Evolutionary conservation across 1,139 yeast species (phyloP), one percentile per base, ranked within the genome.

Genomic region (Hyphopichia pseudoburtonii): DNA sequence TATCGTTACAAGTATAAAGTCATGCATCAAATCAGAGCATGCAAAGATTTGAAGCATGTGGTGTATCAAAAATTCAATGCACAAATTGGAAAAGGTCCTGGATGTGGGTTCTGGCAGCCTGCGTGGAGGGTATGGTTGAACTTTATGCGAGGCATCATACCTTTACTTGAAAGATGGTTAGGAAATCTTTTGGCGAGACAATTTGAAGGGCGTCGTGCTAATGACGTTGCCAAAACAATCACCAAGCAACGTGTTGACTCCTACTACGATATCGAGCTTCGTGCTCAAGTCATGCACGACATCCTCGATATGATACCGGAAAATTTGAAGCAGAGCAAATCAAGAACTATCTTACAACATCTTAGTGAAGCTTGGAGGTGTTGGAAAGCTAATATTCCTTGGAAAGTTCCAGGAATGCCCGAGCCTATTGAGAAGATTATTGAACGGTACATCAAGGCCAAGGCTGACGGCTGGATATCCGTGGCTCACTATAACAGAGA

Each of bases 81-180:
- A 25, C 73, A 76, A 28, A 86, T 94, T 28, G 97, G 97, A 1
- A 92, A 92, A 56, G 99, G 99, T 1, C 98, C 98, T 1, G 99
- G 99, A 0, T 87, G 95, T 66, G 99, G 99, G 2, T 87, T 92
- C 59, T 94, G 99, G 99, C 98, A 92, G 54, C 98, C 98, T 1
- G 86, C 96, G 1, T 92, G 98, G 98, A 72, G 97, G 48, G 94
- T 90, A 1, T 94, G 98, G 99, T 67, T 94, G 3, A 86, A 82
- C 41, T 92, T 92, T 58, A 64, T 92, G 64, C 71, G 98, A 51
- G 99, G 99, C 12, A 84, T 83, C n/a, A 84, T 89, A 23, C 98
- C 99, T 0, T 62, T 92, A 32, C 66, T 94, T 14, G 98, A 94
- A 58, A 70, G 97, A 58, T 94, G 98, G 98, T 66, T 94, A 19